Percentiles rank a stretch among this genome's conserved stretches.
Conservation (phyloP, 805 yeast genomes). For the Martiniozyma abietophila region DNA sequence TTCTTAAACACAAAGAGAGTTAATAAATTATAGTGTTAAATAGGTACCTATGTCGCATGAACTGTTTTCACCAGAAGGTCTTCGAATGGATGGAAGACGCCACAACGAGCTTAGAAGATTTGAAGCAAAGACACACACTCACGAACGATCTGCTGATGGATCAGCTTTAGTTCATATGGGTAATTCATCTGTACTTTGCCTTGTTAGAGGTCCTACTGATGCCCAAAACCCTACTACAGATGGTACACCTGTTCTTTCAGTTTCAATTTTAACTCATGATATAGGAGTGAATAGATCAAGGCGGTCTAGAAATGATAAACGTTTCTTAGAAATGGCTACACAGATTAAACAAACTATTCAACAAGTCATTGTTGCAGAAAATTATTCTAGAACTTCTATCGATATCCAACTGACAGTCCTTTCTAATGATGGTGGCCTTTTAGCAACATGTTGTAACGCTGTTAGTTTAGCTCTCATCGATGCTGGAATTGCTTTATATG, state of each 20-base stretch:
- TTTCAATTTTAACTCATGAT: slow-evolving; percentile 33
- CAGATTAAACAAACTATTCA: slow-evolving; percentile 61
- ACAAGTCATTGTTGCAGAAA: slow-evolving; percentile 61
- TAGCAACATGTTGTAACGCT: slow-evolving; percentile 75
- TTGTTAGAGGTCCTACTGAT: slow-evolving; percentile 86
- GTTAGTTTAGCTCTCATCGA: slow-evolving; percentile 84
- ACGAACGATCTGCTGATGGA: slow-evolving; percentile 82
- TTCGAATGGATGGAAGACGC: slow-evolving; percentile 87
- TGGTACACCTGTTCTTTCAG: slow-evolving; percentile 61
- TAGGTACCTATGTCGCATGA: no score
- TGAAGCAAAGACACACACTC: slow-evolving; percentile 76
- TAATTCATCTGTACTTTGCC: slow-evolving; percentile 76
- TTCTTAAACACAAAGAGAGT: no score
- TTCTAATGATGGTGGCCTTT: slow-evolving; percentile 83
- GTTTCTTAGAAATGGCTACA: slow-evolving; percentile 58
- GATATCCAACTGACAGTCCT: slow-evolving; percentile 66
- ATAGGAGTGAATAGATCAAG: slow-evolving; percentile 1
- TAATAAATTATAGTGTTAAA: no score
- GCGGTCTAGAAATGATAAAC: slow-evolving; percentile 47
- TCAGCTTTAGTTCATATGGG: slow-evolving; percentile 91
- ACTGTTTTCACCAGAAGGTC: slow-evolving; percentile 90
- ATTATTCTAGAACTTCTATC: slow-evolving; percentile 81
- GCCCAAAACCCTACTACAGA: slow-evolving; percentile 36
- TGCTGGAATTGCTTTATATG: slow-evolving; percentile 92
- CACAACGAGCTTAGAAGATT: slow-evolving; percentile 88